Percentiles rank a stretch among this genome's conserved stretches.
These are phyloP conservation scores for Centrapalus pauciflorus DNA, from an alignment of 129 eudicot species.

Conservation along the genomic window DNA sequence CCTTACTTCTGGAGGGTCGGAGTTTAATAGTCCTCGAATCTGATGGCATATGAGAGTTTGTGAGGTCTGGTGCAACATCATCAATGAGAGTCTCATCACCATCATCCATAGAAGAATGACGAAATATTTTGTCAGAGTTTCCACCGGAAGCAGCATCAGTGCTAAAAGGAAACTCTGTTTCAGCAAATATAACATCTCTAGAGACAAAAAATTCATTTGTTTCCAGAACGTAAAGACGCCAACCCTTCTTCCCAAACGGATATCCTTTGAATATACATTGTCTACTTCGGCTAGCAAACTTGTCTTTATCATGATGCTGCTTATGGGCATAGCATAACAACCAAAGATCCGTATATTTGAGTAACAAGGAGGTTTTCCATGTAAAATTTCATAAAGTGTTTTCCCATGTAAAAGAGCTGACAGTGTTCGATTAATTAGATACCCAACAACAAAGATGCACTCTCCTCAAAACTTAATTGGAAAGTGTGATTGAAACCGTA, in stretches of 20 bases:
- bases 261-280: too few species aligned
- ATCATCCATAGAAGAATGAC: too few species aligned
- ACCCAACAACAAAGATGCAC: background rate
- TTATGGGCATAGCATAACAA: background rate
- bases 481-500: background rate
- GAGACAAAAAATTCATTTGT: background rate
- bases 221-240: background rate
- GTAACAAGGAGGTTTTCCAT: background rate
- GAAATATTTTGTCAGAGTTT: too few species aligned
- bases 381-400: background rate
- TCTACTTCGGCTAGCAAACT: background rate
- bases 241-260: background rate
- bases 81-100: too few species aligned
- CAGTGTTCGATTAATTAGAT: background rate
- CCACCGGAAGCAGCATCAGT: too few species aligned
- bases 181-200: background rate
- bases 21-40: too few species aligned
- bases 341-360: background rate
- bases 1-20: too few species aligned
- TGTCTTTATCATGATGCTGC: background rate
- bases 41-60: too few species aligned
- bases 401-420: background rate
- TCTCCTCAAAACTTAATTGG: background rate
- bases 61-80: too few species aligned
- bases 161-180: too few species aligned